Evolutionary conservation across 176 grass and related monocot species (phyloP).

Genomic region (Urochloa ruziziensis): DNA sequence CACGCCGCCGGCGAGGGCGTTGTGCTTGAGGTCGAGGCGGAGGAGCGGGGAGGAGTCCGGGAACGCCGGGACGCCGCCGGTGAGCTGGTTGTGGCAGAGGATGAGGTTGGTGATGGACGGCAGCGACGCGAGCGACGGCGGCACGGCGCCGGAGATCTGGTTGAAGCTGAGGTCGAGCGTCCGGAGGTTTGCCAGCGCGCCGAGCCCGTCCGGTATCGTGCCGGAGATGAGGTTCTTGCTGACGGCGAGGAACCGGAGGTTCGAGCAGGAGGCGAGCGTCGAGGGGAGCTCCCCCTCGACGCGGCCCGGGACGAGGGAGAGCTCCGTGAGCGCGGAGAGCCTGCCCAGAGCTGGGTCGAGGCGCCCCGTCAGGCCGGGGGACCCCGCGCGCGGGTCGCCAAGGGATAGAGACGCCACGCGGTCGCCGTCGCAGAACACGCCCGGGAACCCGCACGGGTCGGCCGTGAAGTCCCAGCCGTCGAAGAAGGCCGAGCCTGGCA

Average conservation of each 20-base stretch:
- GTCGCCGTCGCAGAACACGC: constrained; percentile 69
- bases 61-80: constrained; percentile 66
- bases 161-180: constrained; percentile 97
- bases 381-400: constrained; percentile 81
- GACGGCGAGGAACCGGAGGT: constrained; percentile 82
- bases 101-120: constrained; percentile 70
- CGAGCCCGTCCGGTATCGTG: constrained; percentile 48
- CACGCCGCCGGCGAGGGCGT: constrained; percentile 55
- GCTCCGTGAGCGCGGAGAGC: constrained; percentile 67
- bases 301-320: constrained; percentile 83
- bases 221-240: constrained; percentile 95
- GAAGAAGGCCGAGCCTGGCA: constrained; percentile 89
- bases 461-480: constrained; percentile 84
- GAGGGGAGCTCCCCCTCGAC: constrained; percentile 62
- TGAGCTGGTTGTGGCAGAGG: constrained; percentile 84
- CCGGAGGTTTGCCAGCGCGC: constrained; percentile 61
- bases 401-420: constrained; percentile 67
- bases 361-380: constrained; percentile 63
- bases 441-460: constrained; percentile 81
- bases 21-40: constrained; percentile 85
- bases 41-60: constrained; percentile 57
- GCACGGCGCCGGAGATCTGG: constrained; percentile 65
- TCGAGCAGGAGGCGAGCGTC: constrained; percentile 41
- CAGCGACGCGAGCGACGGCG: constrained; percentile 51
- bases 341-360: constrained; percentile 69